phyloP scores from a whole-genome alignment of 352 stramenopile species.

The Phytophthora cryptogea region DNA sequence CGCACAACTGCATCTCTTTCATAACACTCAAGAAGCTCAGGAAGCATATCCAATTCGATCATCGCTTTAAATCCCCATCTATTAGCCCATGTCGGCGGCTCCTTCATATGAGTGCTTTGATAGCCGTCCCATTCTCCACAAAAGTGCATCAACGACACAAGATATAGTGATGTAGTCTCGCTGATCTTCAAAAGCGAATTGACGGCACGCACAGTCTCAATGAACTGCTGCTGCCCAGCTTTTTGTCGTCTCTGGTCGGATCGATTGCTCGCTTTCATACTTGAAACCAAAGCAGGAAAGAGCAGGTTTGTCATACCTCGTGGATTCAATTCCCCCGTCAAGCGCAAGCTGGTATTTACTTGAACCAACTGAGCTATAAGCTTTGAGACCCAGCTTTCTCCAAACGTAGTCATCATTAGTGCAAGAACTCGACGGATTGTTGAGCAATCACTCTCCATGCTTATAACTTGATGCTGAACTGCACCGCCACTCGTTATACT shows the following conservation, averaged over 20 bases:
- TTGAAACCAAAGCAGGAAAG: conserved; percentile 42
- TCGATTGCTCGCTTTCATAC: conserved; percentile 21
- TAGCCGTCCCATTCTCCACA: conserved; percentile 41
- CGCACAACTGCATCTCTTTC: conserved; percentile 20
- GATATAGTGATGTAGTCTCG: conserved; percentile 31
- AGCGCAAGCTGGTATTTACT: conserved; percentile 18
- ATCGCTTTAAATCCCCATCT: conserved; percentile 40
- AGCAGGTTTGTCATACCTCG: conserved; percentile 39
- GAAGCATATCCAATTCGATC: conserved; percentile 34
- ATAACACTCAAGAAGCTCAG: conserved; percentile 43
- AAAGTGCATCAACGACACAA: conserved; percentile 37
- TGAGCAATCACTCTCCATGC: conserved; percentile 21
- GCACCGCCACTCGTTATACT: conserved; percentile 41
- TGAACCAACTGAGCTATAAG: conserved; percentile 32
- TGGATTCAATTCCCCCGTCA: not conserved
- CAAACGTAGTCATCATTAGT: conserved; percentile 32
- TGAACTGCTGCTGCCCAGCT: conserved; percentile 30
- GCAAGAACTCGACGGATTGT: conserved; percentile 26
- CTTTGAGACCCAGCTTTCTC: conserved; percentile 25
- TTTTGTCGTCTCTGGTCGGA: conserved; percentile 18
- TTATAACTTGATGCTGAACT: conserved; percentile 22
- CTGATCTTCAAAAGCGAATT: conserved; percentile 29
- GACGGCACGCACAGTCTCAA: conserved; percentile 17
- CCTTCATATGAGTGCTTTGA: conserved; percentile 37
- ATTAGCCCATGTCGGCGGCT: conserved; percentile 21